These are phyloP conservation scores for Oropetium thomaeum DNA, from an alignment of 176 grass and related monocot genomes.

Conservation along the genomic window DNA sequence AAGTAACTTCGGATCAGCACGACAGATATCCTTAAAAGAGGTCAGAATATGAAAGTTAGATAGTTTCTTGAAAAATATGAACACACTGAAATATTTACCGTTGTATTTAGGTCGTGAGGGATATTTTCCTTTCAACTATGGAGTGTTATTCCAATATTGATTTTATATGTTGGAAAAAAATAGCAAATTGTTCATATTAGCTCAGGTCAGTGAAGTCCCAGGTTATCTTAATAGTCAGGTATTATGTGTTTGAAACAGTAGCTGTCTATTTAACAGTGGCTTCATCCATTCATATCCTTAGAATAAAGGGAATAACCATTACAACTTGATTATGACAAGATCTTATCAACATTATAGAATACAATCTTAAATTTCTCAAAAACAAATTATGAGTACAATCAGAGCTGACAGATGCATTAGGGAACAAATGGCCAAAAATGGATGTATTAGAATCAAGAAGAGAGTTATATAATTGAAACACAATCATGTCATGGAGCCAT, in stretches of 20 bases:
- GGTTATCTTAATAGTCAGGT: background rate
- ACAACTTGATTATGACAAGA: slow-evolving; percentile 3
- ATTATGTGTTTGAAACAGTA: slow-evolving; percentile 1
- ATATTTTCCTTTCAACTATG: slow-evolving; percentile 1
- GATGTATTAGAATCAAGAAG: slow-evolving; percentile 22
- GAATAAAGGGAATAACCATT: slow-evolving; percentile 23
- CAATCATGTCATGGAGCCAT: background rate
- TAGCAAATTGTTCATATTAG: background rate
- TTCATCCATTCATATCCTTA: slow-evolving; percentile 15
- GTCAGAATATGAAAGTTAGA: slow-evolving; percentile 20
- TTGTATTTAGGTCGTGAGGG: background rate
- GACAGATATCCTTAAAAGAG: slow-evolving; percentile 75
- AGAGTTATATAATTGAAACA: background rate
- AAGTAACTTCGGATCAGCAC: slow-evolving; percentile 81
- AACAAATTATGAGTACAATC: too few relatives aligned
- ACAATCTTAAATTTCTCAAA: too few relatives aligned
- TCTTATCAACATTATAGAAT: background rate
- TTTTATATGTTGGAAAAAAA: slow-evolving; percentile 13
- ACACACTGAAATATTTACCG: background rate
- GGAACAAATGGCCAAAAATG: slow-evolving; percentile 2
- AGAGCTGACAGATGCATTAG: background rate
- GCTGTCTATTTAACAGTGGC: slow-evolving; percentile 1
- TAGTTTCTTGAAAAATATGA: slow-evolving; percentile 20
- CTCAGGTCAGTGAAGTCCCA: background rate
- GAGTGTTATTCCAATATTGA: slow-evolving; percentile 8